Conservation (phyloP, 2,329 filamentous ascomycete genomes). For the Xylariaceae sp. region DNA sequence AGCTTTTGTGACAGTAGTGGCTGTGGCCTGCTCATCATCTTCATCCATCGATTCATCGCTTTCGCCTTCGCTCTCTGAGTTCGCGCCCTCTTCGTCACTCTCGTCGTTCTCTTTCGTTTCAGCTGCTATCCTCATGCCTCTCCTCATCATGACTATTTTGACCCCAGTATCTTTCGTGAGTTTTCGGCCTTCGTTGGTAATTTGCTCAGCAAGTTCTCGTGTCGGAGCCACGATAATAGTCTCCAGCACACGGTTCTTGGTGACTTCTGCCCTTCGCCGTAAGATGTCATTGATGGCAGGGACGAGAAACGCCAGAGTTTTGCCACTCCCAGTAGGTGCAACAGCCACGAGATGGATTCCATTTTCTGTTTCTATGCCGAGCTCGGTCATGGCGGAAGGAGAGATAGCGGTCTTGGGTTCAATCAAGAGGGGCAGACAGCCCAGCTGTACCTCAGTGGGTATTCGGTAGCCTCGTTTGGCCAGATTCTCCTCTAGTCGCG, state of each 20-base stretch:
- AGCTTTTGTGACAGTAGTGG: slow-evolving; percentile 57
- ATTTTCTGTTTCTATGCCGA: slow-evolving; percentile 25
- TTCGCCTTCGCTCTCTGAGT: slow-evolving; percentile 13
- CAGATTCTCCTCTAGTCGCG: slow-evolving; percentile 72
- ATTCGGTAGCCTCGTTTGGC: slow-evolving; percentile 77
- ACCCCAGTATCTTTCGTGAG: slow-evolving; percentile 72
- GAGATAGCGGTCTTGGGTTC: slow-evolving; percentile 47
- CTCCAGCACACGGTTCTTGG: slow-evolving; percentile 52
- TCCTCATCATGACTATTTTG: slow-evolving; percentile 76
- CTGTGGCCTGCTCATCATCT: slow-evolving; percentile 3
- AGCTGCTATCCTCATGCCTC: slow-evolving; percentile 69
- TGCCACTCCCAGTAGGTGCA: slow-evolving; percentile 93
- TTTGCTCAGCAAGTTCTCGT: slow-evolving; percentile 73
- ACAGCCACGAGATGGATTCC: slow-evolving; percentile 77
- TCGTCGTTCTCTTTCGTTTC: slow-evolving; percentile 30
- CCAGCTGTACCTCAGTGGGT: slow-evolving; percentile 93
- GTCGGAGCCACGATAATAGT: slow-evolving; percentile 74
- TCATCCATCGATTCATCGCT: slow-evolving; percentile 30
- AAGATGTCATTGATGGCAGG: slow-evolving; percentile 77
- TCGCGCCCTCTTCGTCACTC: slow-evolving; percentile 20
- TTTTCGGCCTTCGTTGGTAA: slow-evolving; percentile 82
- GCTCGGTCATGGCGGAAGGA: slow-evolving; percentile 31
- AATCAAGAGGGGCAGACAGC: slow-evolving; percentile 74
- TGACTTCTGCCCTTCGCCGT: slow-evolving; percentile 46
- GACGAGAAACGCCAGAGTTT: slow-evolving; percentile 90